Percentiles rank a stretch among this genome's conserved stretches.
Conservation (phyloP, 768 basidiomycete genomes). For the Tylopilus rubrobrunneus region DNA sequence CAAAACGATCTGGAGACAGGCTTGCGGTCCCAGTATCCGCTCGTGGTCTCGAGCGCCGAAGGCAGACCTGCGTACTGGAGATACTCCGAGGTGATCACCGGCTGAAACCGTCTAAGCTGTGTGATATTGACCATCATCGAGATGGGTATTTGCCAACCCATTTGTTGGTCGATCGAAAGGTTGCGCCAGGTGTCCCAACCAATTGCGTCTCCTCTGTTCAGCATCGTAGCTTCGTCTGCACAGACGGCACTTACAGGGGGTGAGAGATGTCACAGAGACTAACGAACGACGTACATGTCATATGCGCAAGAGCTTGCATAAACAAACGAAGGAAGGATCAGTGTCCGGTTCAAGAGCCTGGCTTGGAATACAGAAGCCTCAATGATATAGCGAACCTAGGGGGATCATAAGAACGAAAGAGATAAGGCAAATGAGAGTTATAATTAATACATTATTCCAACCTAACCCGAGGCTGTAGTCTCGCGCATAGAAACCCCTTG, state of each 20-base stretch:
- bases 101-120: slow-evolving; percentile 33
- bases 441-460: slow-evolving; percentile 39
- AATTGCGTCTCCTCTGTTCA: slow-evolving; percentile 39
- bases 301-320: slow-evolving; percentile 44
- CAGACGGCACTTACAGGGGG: slow-evolving; percentile 27
- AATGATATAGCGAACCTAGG: slow-evolving; percentile 42
- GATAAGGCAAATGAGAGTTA: background rate
- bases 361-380: slow-evolving; percentile 40
- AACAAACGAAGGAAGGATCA: slow-evolving; percentile 40
- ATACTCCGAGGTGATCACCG: slow-evolving; percentile 37
- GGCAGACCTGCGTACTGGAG: slow-evolving; percentile 34
- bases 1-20: slow-evolving; percentile 11
- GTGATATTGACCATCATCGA: slow-evolving; percentile 39
- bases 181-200: slow-evolving; percentile 37
- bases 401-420: background rate
- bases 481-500: slow-evolving; percentile 38
- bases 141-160: slow-evolving; percentile 32
- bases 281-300: slow-evolving; percentile 26
- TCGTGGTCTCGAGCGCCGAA: slow-evolving; percentile 31
- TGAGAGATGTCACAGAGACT: slow-evolving; percentile 1
- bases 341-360: slow-evolving; percentile 35
- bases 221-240: slow-evolving; percentile 37
- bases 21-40: slow-evolving; percentile 37
- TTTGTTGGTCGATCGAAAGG: slow-evolving; percentile 32
- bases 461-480: slow-evolving; percentile 44